These are phyloP conservation scores for Cladosporium sp. DNA, from an alignment of 2,329 filamentous ascomycete genomes.

Conservation along the genomic window DNA sequence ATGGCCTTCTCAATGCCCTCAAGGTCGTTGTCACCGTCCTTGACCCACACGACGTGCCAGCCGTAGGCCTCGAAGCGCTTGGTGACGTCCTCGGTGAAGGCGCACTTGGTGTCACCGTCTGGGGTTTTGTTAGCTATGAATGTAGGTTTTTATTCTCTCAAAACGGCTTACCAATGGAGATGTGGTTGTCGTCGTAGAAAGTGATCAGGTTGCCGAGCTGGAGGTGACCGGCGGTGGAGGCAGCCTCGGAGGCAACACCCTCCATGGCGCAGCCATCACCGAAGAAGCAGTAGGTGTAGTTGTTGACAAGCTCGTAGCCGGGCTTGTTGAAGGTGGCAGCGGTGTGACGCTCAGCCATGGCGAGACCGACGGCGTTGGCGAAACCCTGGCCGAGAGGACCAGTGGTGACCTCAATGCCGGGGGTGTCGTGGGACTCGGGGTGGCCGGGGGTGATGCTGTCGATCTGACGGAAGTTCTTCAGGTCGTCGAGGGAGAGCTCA, in stretches of 20 bases:
- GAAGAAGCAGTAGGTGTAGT: constrained; percentile 96
- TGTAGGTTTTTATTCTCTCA: not conserved
- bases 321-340: constrained; percentile 95
- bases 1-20: constrained; percentile 84
- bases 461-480: constrained; percentile 86
- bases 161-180: constrained; percentile 62
- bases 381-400: constrained; percentile 97
- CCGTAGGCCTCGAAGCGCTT: constrained; percentile 96
- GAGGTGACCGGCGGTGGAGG: constrained; percentile 87
- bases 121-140: constrained; percentile 16
- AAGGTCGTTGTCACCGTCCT: constrained; percentile 85
- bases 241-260: constrained; percentile 91
- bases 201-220: constrained; percentile 96
- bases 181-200: constrained; percentile 98
- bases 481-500: constrained; percentile 76
- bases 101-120: constrained; percentile 92
- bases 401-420: constrained; percentile 95
- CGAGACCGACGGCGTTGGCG: constrained; percentile 94
- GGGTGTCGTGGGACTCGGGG: constrained; percentile 93
- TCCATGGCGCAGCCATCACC: constrained; percentile 99
- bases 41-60: constrained; percentile 84
- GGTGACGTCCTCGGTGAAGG: constrained; percentile 93
- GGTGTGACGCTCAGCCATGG: constrained; percentile 91
- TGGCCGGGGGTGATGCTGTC: constrained; percentile 89
- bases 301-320: constrained; percentile 83